A percentile compares a stretch with the other conserved stretches of the same genome.
Conservation (phyloP, 2,329 filamentous ascomycete genomes). For the Lanzia echinophila region DNA sequence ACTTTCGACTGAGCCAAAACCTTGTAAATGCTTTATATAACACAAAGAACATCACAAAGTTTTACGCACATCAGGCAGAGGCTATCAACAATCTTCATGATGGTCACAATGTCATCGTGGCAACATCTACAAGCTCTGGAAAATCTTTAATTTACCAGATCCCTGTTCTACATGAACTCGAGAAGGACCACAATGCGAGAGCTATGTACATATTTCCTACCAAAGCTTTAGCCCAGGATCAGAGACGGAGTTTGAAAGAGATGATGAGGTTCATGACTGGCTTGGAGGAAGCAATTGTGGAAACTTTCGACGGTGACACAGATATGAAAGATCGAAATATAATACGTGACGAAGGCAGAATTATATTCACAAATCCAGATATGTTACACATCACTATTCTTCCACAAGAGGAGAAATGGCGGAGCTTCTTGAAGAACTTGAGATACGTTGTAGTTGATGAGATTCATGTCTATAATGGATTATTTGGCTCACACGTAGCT, state of each 20-base stretch:
- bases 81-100: constrained; percentile 83
- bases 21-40: constrained; percentile 97
- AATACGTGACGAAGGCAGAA: constrained; percentile 81
- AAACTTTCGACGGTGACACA: constrained; percentile 95
- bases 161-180: constrained; percentile 80
- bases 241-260: constrained; percentile 80
- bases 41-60: constrained; percentile 72
- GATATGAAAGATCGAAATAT: constrained; percentile 68
- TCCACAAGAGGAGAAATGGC: constrained; percentile 85
- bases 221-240: constrained; percentile 92
- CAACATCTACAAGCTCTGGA: constrained; percentile 91
- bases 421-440: constrained; percentile 79
- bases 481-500: constrained; percentile 89
- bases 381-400: constrained; percentile 95
- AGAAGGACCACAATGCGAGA: constrained; percentile 66
- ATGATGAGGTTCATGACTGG: constrained; percentile 74
- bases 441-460: constrained; percentile 89
- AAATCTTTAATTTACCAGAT: constrained; percentile 98
- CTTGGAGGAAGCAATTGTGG: constrained; percentile 69
- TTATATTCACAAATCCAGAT: constrained; percentile 97
- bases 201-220: constrained; percentile 99
- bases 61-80: constrained; percentile 90
- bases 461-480: constrained; percentile 90
- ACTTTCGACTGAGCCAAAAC: constrained; percentile 81
- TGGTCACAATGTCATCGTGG: constrained; percentile 81